These are phyloP conservation scores for Coix lacrymajobi DNA, from an alignment of 176 grass and related monocot genomes.

Conservation along the genomic window DNA sequence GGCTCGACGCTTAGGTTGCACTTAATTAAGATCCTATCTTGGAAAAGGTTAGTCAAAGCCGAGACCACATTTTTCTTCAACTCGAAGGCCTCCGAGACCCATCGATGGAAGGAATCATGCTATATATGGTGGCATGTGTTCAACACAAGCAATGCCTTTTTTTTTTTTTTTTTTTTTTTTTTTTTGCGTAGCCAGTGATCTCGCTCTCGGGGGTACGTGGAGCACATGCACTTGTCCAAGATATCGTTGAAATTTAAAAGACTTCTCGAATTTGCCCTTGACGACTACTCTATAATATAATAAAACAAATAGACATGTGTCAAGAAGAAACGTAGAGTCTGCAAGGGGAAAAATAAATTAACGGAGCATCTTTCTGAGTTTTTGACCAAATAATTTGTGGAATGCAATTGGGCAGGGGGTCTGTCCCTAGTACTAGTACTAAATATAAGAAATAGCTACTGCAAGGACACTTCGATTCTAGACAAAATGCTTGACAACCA, in stretches of 20 bases:
- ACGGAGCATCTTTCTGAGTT: background rate
- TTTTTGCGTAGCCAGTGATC: background rate
- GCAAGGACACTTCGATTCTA: background rate
- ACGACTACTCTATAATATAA: background rate
- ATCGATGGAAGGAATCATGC: background rate
- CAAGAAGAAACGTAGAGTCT: background rate
- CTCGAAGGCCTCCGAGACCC: background rate
- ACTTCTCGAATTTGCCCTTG: background rate
- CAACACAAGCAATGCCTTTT: background rate
- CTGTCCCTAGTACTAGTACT: background rate
- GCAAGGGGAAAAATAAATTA: background rate
- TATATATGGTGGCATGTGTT: background rate
- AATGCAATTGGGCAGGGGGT: background rate
- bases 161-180: no score
- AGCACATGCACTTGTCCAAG: background rate
- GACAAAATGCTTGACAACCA: background rate
- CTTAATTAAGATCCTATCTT: background rate
- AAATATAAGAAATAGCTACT: background rate
- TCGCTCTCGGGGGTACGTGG: background rate
- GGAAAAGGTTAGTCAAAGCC: background rate
- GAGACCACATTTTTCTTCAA: background rate
- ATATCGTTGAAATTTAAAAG: background rate
- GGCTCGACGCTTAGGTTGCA: no score
- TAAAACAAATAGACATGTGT: background rate
- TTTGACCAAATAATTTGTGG: background rate